Conservation (phyloP, 495 filamentous ascomycete species). For the Podospora didyma region DNA sequence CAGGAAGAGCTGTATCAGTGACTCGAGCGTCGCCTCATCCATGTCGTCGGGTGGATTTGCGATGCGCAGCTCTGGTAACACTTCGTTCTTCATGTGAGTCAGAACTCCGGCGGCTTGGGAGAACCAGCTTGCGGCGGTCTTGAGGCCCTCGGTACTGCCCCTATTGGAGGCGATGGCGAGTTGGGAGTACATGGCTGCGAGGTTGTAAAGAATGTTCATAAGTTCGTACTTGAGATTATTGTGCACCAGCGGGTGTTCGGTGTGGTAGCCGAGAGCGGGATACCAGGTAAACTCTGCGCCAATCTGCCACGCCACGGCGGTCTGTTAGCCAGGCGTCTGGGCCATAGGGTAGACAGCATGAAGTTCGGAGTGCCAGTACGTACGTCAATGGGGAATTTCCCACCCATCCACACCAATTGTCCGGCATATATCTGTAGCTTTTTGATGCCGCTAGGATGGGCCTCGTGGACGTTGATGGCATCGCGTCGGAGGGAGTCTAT, state of each 20-base stretch:
- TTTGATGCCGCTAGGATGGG: conserved; percentile 82
- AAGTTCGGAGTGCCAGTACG: conserved; percentile 23
- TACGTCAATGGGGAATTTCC: conserved; percentile 96
- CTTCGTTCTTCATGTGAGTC: conserved; percentile 67
- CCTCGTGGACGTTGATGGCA: conserved; percentile 81
- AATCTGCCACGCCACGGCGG: conserved; percentile 51
- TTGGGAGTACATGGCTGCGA: conserved; percentile 89
- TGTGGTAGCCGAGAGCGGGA: conserved; percentile 87
- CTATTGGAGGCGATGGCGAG: conserved; percentile 79
- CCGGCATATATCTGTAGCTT: conserved; percentile 87
- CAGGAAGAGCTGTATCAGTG: conserved; percentile 76
- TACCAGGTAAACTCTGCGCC: conserved; percentile 96
- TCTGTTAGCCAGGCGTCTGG: conserved; percentile 17
- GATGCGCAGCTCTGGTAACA: conserved; percentile 81
- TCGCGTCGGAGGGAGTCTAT: conserved; percentile 79
- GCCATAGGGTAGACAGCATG: background rate
- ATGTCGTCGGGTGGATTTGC: conserved; percentile 86
- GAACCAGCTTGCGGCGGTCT: conserved; percentile 86
- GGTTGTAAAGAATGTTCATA: conserved; percentile 88
- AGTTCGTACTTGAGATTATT: conserved; percentile 96
- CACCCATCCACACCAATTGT: conserved; percentile 88
- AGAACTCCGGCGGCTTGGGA: conserved; percentile 85
- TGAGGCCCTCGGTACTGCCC: conserved; percentile 74
- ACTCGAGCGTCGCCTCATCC: conserved; percentile 82
- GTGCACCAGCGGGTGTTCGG: conserved; percentile 71